Evolutionary conservation across 441 rosid genomes (phyloP), one percentile per base, ranked within the genome.

Genomic region (Brassica balearica): DNA sequence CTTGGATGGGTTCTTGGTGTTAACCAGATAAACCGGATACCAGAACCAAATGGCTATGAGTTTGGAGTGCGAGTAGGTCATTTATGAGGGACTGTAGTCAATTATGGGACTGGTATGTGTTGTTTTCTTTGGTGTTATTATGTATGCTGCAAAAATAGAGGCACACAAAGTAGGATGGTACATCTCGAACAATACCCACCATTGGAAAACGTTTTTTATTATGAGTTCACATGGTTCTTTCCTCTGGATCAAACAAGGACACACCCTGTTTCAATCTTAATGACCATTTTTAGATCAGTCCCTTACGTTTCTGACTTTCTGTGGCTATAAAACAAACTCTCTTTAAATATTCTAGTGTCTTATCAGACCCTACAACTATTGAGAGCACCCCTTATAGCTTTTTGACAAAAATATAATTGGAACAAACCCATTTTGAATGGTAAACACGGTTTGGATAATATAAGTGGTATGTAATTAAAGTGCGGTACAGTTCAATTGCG

Each of bases 201-300:
- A 20, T 27, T 72, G 67, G 68, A 38, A 76, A 62, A 25, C 38
- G 36, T 43, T 71, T 48, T 63, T 69, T 25, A 73, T 74, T 17
- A 63, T 55, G 79, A 69, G 72, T 68, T 79, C 82, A 79, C 82
- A 79, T 79, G 82, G 82, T 74, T 74, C 20, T 6, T 34, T 69
- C 72, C 79, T 79, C 79, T 79, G 74, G 75, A 69, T 69, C 25
- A 20, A 77, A 81, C 80, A 72, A 77, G 74, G 81, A 75, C 84
- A n/a, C n/a, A n/a, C n/a, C n/a, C n/a, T n/a, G n/a, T 62, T 73
- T 65, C 69, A 72, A 71, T 61, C 72, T 73, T 61, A 69, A 66
- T 75, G 74, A 59, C 19, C 73, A 71, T 67, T 65, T 56, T 74
- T 66, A 53, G 23, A 51, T 38, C 41, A 61, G 25, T 14, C 58